Percentiles rank a stretch among this genome's conserved stretches.
phyloP scores from a whole-genome alignment of 495 filamentous ascomycete genomes.

The Podospora sp. region DNA sequence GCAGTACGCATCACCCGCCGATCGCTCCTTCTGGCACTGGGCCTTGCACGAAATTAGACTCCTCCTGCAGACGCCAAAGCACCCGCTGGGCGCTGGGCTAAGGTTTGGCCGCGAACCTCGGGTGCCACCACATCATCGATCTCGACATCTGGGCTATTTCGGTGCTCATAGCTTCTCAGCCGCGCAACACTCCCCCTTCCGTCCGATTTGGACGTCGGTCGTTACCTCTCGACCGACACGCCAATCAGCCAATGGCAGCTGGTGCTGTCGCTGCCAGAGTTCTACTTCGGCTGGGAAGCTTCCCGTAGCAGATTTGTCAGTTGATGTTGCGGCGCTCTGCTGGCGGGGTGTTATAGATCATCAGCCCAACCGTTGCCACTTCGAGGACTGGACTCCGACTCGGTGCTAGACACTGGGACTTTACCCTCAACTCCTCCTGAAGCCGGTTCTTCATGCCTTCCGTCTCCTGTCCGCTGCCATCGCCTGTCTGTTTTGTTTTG shows the following conservation, averaged over 20 bases:
- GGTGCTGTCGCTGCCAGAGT: neutral
- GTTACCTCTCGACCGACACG: neutral
- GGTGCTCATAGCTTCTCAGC: neutral
- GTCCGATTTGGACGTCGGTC: neutral
- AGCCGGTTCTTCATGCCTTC: slow-evolving; percentile 19
- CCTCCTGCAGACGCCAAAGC: neutral
- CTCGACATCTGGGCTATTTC: neutral
- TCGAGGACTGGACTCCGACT: neutral
- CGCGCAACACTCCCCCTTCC: neutral
- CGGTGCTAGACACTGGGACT: neutral
- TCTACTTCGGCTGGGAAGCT: slow-evolving; percentile 1
- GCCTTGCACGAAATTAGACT: neutral
- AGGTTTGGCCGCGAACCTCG: neutral
- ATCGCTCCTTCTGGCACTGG: neutral
- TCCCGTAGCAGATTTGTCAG: neutral
- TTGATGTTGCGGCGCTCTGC: slow-evolving; percentile 2
- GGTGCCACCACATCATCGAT: neutral
- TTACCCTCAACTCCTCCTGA: slow-evolving; percentile 8
- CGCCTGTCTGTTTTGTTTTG: neutral
- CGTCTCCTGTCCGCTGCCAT: neutral
- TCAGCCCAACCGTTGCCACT: neutral
- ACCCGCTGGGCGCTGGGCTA: neutral
- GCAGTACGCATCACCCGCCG: neutral
- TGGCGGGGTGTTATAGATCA: slow-evolving; percentile 6
- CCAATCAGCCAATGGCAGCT: neutral